phyloP scores from a whole-genome alignment of 2,329 filamentous ascomycete species.

The Aquanectria penicillioides region DNA sequence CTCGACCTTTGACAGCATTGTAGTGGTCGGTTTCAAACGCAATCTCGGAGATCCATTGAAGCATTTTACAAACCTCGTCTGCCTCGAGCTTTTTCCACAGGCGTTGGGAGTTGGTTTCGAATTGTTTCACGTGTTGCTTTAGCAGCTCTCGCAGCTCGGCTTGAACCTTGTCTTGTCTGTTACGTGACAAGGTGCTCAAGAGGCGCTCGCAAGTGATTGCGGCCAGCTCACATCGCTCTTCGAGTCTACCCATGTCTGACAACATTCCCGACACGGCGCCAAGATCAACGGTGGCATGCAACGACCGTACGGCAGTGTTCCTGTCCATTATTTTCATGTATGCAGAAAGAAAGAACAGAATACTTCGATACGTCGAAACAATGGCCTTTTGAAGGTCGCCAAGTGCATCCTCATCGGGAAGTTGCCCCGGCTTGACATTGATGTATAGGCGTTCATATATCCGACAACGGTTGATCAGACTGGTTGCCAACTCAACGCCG shows the following conservation, averaged over 20 bases:
- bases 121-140: neutral
- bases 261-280: neutral
- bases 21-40: constrained; percentile 23
- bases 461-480: neutral
- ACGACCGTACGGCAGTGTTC: neutral
- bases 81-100: constrained; percentile 13
- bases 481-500: constrained; percentile 4
- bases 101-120: neutral
- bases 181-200: no score
- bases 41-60: constrained; percentile 24
- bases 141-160: neutral
- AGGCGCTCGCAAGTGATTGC: neutral
- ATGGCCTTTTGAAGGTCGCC: no score
- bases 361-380: neutral
- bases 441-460: neutral
- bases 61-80: constrained; percentile 18
- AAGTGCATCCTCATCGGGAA: neutral
- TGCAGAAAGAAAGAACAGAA: neutral
- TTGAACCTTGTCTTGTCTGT: neutral
- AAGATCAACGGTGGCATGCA: neutral
- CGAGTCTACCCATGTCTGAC: neutral
- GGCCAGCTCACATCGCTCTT: neutral
- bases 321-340: neutral
- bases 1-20: constrained; percentile 8
- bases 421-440: neutral